Base-by-base conservation (phyloP, 1,284 basidiomycete species). In the Ganoderma resinaceum region DNA sequence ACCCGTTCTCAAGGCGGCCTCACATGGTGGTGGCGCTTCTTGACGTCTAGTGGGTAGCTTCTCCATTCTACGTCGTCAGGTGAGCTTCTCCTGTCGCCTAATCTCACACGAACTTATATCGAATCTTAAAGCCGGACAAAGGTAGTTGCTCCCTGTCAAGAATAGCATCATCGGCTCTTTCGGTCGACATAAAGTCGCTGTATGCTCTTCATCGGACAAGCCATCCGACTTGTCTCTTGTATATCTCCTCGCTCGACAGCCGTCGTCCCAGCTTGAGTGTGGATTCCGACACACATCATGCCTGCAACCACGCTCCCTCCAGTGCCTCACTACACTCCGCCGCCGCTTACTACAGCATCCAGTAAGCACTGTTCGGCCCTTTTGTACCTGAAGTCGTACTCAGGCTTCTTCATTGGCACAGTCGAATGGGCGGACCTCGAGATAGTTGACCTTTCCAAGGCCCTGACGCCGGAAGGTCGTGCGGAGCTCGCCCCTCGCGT, bases 371-470 rank as follows among this genome's bases (percentile, higher is more conserved):
- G 20, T 40, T 16, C 8, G 1, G 43, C n/a, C 9, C 6, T 5
- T 11, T n/a, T 6, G 8, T 20, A 26, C 20, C 20, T 0, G 20
- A 29, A 11, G 14, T 46, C 3, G 6, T 31, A 6, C 18, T 65
- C 5, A 35, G 0, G 6, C 37, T 7, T 8, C 26, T 3, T 33
- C 20, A 2, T 18, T 26, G 1, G n/a, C 12, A 26, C 58, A 91
- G 89, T 91, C 78, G 86, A 91, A 53, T 92, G 88, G 81, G 92
- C 89, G 1, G 85, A 91, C 53, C 83, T 93, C 26, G 83, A 87
- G n/a, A 82, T 87, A 61, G 85, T 93, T 66, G 91, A 93, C 74
- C 78, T 93, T 14, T 81, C 87, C 40, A 84, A 85, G 63, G 82
- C 82, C 23, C 72, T 76, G 18, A 88, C 82, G 0, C 78, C 79